Base-by-base conservation (phyloP, 306 rosid genomes). In the Datisca glomerata region DNA sequence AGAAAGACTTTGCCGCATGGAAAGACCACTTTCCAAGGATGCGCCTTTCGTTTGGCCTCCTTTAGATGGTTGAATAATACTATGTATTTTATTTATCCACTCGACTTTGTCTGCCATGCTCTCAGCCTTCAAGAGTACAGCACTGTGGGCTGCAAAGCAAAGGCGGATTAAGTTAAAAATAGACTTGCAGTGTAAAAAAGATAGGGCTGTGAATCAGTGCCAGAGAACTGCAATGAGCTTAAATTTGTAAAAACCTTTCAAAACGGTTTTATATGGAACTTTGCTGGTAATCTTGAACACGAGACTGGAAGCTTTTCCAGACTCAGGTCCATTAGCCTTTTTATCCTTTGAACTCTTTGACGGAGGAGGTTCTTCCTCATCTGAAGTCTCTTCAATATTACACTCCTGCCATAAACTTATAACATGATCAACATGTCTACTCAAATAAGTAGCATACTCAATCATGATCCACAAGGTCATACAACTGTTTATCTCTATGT, bases 41-140 rank as follows among this genome's bases (percentile, higher is more conserved):
- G 70, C 54, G 27, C 86, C 60, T 61, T 45, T 65, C 25, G 52
- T 54, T 48, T 67, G 72, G 46, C 77, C 85, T 67, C 89, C 95
- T 60, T 61, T 87, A 43, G 69, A 60, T 19, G 93, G 93, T 65
- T 80, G 74, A 63, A 87, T 79, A 56, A 87, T 65, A 43, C 37
- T 70, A 50, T 80, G 67, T 55, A 87, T 83, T 67, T 79, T 87
- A 27, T 65, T 79, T 28, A 74, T 69, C 97, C 97, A 83, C 64
- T 79, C 97, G 55, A 55, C 43, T 69, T 83, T 87, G 65, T 87
- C 94, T 12, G 80, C 45, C 55, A 64, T 34, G 40, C 75, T 87
- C 69, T 87, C 97, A 9, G 97, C 94, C 72, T 87, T 87, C 74
- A 87, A 70, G 40, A 83, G 18, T 60, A 87, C 93, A 11, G 79